Base-by-base conservation (phyloP, 2,329 filamentous ascomycete genomes). In the Cordyceps tenuipes region DNA sequence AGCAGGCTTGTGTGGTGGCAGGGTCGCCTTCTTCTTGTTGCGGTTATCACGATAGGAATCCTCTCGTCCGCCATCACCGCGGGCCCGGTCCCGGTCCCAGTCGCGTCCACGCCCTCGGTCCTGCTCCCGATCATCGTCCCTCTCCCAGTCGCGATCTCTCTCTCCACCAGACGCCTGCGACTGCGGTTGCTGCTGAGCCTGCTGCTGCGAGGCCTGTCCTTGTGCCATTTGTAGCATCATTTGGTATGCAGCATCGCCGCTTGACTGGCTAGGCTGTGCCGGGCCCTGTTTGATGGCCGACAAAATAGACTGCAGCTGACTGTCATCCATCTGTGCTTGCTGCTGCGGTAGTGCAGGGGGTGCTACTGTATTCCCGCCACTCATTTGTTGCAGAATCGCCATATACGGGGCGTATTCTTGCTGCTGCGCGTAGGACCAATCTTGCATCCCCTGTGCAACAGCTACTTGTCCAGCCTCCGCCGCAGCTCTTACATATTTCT, bases 271-370 rank as follows among this genome's bases (percentile, higher is more conserved):
- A 17, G 43, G 21, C 36, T 68, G 67, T 56, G 69, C 67, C 13
- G 66, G 61, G n/a, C 70, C 67, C 61, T 76, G 75, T 62, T 72
- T 72, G 47, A 78, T 74, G 52, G 74, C 74, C 10, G 75, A 73
- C 43, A 78, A 66, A n/a, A 78, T 71, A 8, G 76, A 76, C 64
- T 78, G 75, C 4, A 78, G 68, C 61, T 77, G 74, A 10, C 64
- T 70, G 52, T 77, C 74, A 7, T 68, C 67, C 21, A 72, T 69
- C 56, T 72, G 68, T 19, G 65, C 49, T 43, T 68, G 66, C 59
- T 70, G 67, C 44, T 57, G 39, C 44, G 62, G 60, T 41, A 53
- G 61, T 39, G 63, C 54, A 59, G 67, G 62, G 13, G 63, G 34
- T 63, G 64, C 57, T 63, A 64, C 57, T 67, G 62, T 57, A 64